Evolutionary conservation across 2,329 filamentous ascomycete species (phyloP), one percentile per base, ranked within the genome.

Genomic region (Exophiala sideris): DNA sequence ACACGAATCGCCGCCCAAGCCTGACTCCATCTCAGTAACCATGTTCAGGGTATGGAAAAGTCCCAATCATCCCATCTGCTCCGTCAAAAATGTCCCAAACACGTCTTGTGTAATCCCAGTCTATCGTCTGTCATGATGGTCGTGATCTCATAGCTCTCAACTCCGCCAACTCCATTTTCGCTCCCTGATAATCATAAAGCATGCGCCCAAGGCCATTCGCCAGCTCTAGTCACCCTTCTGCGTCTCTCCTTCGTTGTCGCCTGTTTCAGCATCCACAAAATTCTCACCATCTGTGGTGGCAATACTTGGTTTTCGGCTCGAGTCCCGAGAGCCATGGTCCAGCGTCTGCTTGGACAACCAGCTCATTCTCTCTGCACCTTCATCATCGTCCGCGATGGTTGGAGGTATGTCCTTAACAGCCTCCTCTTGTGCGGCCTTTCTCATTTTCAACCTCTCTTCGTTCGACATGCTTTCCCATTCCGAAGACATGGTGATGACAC

Each of bases 401-500:
- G 41, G 18, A 36, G 24, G 38, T 33, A 32, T 38, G 21, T 56
- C 48, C 44, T 35, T 52, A 3, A 10, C 39, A 34, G 46, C 42
- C n/a, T 53, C 50, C 1, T 47, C 52, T 14, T 45, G 24, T 32
- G 36, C 50, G n/a, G 38, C 54, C 33, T 74, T 88, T 50, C 85
- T 80, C 45, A 85, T 75, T 53, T 84, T 82, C 39, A 89, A 73
- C 35, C 86, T 83, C 65, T 91, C 87, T 57, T 92, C 88, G 0
- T 84, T 79, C 1, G 86, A 80, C 71, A 91, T 83, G 55, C 81
- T 86, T 65, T 92, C 86, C 75, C 96, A 85, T 64, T 96, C 92
- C n/a, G 86, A 85, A 7, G 91, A 91, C 68, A 99, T 95, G n/a
- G 89, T 95, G 62, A 99, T 89, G 52, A 99, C 89, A 1, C 91